Conservation (phyloP, 108 stramenopile genomes). For the Aureococcus anophagefferens region DNA sequence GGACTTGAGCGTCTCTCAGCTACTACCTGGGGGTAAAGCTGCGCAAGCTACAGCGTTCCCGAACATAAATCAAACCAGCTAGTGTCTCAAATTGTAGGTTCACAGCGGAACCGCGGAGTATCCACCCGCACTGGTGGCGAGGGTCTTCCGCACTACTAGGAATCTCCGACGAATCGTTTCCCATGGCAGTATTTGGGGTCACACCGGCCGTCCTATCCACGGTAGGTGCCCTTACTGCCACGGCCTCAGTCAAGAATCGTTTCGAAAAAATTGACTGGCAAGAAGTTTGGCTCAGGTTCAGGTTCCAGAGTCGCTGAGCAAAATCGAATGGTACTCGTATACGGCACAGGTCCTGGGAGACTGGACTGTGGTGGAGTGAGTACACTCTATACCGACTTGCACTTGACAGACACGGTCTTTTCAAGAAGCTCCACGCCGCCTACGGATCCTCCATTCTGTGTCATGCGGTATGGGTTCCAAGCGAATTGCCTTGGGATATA, state of each 20-base stretch:
- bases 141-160: background rate
- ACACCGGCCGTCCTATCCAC: slow-evolving; percentile 33
- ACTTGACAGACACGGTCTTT: slow-evolving; percentile 21
- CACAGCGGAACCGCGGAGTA: background rate
- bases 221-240: slow-evolving; percentile 10
- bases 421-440: slow-evolving; percentile 16
- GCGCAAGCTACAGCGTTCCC: too few species aligned
- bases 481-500: background rate
- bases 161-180: background rate
- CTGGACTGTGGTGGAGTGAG: slow-evolving; percentile 26
- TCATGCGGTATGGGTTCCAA: slow-evolving; percentile 2
- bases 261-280: too few species aligned
- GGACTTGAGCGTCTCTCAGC: too few species aligned
- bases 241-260: too few species aligned
- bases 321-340: too few species aligned
- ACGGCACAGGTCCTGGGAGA: slow-evolving; percentile 1
- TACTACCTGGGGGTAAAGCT: too few species aligned
- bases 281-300: background rate
- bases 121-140: slow-evolving; percentile 6
- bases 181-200: slow-evolving; percentile 20
- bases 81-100: background rate
- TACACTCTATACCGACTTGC: slow-evolving; percentile 37
- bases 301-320: too few species aligned
- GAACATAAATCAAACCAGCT: too few species aligned
- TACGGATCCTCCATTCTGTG: background rate